Evolutionary conservation across 495 filamentous ascomycete genomes (phyloP).

Genomic region (Hypoxylon crocopeplum): DNA sequence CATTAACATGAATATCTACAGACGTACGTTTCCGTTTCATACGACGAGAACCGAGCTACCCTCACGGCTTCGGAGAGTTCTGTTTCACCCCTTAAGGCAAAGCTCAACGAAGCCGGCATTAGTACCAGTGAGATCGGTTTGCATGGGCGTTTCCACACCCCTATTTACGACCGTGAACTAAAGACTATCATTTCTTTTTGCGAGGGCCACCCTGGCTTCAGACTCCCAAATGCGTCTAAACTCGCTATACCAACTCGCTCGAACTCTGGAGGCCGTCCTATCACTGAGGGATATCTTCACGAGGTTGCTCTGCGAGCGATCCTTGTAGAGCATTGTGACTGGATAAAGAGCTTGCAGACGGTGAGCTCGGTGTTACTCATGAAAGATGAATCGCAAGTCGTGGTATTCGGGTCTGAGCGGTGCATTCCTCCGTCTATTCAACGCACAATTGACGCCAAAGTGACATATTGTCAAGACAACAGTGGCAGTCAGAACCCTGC

Average conservation of each 20-base stretch:
- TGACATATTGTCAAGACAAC: conserved; percentile 37
- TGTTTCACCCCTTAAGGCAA: conserved; percentile 21
- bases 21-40: conserved; percentile 51
- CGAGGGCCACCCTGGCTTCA: conserved; percentile 35
- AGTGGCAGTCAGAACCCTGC: conserved; percentile 19
- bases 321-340: conserved; percentile 46
- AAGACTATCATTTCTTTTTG: conserved; percentile 29
- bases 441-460: conserved; percentile 27
- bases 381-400: conserved; percentile 31
- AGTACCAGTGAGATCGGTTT: conserved; percentile 38
- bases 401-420: conserved; percentile 50
- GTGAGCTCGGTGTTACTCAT: conserved; percentile 17
- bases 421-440: conserved; percentile 48
- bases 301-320: conserved; percentile 43
- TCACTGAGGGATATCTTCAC: conserved; percentile 33
- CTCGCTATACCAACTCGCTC: conserved; percentile 37
- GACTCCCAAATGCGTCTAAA: conserved; percentile 45
- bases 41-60: conserved; percentile 48
- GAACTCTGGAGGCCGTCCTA: conserved; percentile 29
- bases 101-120: conserved; percentile 46
- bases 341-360: conserved; percentile 43
- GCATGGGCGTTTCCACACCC: conserved; percentile 45
- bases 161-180: background rate
- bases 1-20: conserved; percentile 18
- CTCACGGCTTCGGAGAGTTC: conserved; percentile 38